Evolutionary conservation across 192 early-diverging fungal genomes (phyloP), one percentile per base, ranked within the genome.

Genomic region (Umbelopsis vinacea): DNA sequence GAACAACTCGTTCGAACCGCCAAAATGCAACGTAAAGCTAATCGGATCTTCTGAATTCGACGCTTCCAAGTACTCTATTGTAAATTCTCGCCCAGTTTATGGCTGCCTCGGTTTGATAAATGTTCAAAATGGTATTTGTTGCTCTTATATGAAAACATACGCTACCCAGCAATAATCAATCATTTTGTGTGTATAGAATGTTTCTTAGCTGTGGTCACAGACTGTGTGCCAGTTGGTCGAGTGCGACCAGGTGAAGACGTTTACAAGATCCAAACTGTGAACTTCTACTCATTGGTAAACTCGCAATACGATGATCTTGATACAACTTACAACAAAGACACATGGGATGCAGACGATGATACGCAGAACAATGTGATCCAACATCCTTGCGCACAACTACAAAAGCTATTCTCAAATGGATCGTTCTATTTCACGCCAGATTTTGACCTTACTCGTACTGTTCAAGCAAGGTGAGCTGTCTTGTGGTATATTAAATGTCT

Each of bases 401-500:
- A 87, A 68, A 89, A 93, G 70, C 87, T 97, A 50, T 81, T 99
- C 17, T 90, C 88, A 50, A 89, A 87, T 70, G 96, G 96, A 19
- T 91, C 89, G 4, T 99, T 99, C 76, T 99, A 93, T 81, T 99
- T 96, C 79, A 92, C 94, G 6, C 89, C 92, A 0, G 87, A 87
- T 46, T 91, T 93, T 67, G 98, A 99, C 75, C 81, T 99, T 45
- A 97, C 97, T 2, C 89, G 92, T 24, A 89, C 87, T 6, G 72
- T 89, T 10, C 94, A 95, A 81, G 80, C 84, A 57, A 88, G 92
- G 82, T 81, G 84, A 43, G 11, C 40, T 11, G n/a, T 6, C 40
- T 43, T 43, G 2, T 12, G 6, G 5, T 43, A 43, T 11, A 12
- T 1, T 12, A 43, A 29, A 2, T 2, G 1, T 29, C 29, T 29